Base-by-base conservation (phyloP, 306 rosid species). In the Trifolium repens region DNA sequence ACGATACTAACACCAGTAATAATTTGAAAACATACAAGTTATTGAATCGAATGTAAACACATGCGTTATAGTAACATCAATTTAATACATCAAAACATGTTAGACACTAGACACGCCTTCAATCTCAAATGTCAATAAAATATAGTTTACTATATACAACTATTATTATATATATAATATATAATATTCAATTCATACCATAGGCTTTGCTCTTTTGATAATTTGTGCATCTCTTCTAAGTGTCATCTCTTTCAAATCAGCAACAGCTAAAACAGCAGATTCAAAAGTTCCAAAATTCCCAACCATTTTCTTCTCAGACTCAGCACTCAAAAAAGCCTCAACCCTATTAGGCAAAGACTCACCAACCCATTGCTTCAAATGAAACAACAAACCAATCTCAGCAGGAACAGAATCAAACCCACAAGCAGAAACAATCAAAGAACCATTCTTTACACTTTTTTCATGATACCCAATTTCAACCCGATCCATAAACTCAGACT, bases 351-450 rank as follows among this genome's bases (percentile, higher is more conserved):
- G 91, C 84, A 72, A 85, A 1, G 76, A 82, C 46, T 72, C 77
- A 4, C 58, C 81, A 43, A 69, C 81, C 97, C 98, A 94, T 78
- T 89, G 90, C 76, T 85, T 78, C 4, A 93, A 88, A 71, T 91
- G 86, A 71, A 91, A 94, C 83, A 94, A 69, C n/a, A 88, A 22
- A 0, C 98, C 98, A 65, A 91, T 35, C 77, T 91, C 98, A 5
- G 98, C 98, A 5, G 98, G 96, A 80, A 94, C 82, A 3, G 97
- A 94, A 50, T 94, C 97, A 26, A 94, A 94, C 84, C 97, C 98
- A 73, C 97, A 94, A 6, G 94, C 98, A 14, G 93, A 88, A 52
- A 94, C 74, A 70, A 91, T 86, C 91, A 94, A 81, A 22, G 93
- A 71, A 0, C 93, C 94, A 1, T 35, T 80, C 72, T 89, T 73